phyloP scores from a whole-genome alignment of 2,329 filamentous ascomycete species.

The Paecilomyces sp. region DNA sequence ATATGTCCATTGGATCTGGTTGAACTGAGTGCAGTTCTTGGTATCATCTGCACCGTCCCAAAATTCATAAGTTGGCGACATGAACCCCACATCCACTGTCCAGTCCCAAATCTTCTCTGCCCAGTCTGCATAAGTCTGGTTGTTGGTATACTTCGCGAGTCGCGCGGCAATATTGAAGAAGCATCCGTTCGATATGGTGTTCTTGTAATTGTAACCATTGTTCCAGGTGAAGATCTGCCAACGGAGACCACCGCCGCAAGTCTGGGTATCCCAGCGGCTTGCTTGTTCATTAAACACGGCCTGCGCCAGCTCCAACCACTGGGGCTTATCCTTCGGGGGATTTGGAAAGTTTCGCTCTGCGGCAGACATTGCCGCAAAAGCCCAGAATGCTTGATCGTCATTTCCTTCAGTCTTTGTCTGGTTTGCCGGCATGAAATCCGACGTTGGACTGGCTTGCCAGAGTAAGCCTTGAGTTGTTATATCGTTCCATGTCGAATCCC shows the following conservation, averaged over 20 bases:
- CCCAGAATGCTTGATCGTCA: conserved; percentile 55
- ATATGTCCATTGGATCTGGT: conserved; percentile 59
- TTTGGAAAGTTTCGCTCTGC: conserved; percentile 40
- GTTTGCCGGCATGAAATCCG: conserved; percentile 36
- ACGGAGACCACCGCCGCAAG: conserved; percentile 64
- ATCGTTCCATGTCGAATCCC: conserved; percentile 33
- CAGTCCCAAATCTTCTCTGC: conserved; percentile 59
- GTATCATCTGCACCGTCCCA: conserved; percentile 36
- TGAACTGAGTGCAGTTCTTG: conserved; percentile 54
- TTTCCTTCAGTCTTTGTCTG: conserved; percentile 43
- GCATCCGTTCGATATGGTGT: conserved; percentile 72
- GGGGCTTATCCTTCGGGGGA: conserved; percentile 12
- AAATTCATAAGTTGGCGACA: conserved; percentile 5
- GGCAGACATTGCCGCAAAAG: conserved; percentile 49
- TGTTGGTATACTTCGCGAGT: conserved; percentile 58
- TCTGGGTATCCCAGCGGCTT: conserved; percentile 59
- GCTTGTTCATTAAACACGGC: conserved; percentile 68
- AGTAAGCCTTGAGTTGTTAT: conserved; percentile 28
- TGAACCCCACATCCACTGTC: conserved; percentile 33
- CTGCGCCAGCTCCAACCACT: conserved; percentile 52
- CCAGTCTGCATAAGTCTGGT: conserved; percentile 57
- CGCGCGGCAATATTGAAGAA: conserved; percentile 76
- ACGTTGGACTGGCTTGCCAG: conserved; percentile 30
- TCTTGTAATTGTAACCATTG: conserved; percentile 76
- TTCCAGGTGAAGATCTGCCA: conserved; percentile 80